Evolutionary conservation across 1,284 basidiomycete genomes (phyloP).

Genomic region (Tranzscheliella williamsii): DNA sequence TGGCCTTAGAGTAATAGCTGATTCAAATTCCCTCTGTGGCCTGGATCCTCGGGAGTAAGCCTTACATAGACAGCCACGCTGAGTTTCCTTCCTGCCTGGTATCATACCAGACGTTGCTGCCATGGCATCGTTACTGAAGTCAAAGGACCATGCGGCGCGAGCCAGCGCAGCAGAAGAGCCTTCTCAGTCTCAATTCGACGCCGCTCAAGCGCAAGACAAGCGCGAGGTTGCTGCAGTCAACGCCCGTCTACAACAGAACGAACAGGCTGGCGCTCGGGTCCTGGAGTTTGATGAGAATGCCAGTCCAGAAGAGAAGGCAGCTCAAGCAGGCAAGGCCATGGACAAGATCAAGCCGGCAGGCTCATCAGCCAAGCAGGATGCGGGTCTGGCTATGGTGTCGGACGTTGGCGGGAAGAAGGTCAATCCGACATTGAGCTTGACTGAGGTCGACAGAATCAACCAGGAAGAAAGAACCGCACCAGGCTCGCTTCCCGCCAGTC

Average conservation of each 20-base stretch:
- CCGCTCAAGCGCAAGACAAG: slow-evolving; percentile 26
- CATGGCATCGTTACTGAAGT: slow-evolving; percentile 24
- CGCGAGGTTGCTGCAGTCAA: slow-evolving; percentile 31
- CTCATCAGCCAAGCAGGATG: slow-evolving; percentile 9
- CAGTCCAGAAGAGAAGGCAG: slow-evolving; percentile 52
- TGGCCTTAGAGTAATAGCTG: too few relatives aligned
- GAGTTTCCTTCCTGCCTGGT: too few relatives aligned
- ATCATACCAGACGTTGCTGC: not conserved
- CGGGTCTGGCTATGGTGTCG: slow-evolving; percentile 28
- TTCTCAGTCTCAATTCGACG: slow-evolving; percentile 23
- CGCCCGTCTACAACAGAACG: slow-evolving; percentile 24
- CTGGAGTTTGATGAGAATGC: slow-evolving; percentile 53
- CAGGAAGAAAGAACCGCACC: slow-evolving; percentile 37
- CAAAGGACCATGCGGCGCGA: slow-evolving; percentile 24
- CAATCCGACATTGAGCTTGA: slow-evolving; percentile 43
- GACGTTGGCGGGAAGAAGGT: slow-evolving; percentile 50
- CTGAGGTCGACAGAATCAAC: slow-evolving; percentile 51
- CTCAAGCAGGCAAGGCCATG: slow-evolving; percentile 39
- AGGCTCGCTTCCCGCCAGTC: slow-evolving; percentile 45
- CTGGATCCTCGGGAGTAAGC: too few relatives aligned
- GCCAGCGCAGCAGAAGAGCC: slow-evolving; percentile 2
- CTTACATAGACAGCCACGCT: too few relatives aligned
- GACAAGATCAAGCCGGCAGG: slow-evolving; percentile 39
- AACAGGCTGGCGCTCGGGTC: slow-evolving; percentile 47
- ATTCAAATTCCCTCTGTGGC: too few relatives aligned